Evolutionary conservation across 2,329 filamentous ascomycete genomes (phyloP), one percentile per base, ranked within the genome.

Genomic region (Davidsoniella neocaledoniae): DNA sequence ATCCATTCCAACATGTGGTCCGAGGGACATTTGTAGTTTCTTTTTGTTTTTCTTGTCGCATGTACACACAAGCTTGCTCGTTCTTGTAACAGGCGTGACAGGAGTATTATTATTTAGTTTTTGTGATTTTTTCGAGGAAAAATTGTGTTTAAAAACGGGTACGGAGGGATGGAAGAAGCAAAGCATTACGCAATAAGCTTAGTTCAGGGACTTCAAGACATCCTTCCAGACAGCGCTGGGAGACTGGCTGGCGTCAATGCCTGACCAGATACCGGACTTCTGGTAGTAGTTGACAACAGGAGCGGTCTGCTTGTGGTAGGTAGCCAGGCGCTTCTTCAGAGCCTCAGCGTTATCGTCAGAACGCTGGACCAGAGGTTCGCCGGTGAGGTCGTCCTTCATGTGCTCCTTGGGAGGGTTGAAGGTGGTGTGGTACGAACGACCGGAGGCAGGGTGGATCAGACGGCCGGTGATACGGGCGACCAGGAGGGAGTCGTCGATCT

Each of bases 261-360:
- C 83, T 67, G 82, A 83, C 91, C 91, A 98, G 73, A 98, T 95
- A 58, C 88, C 88, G 46, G 85, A 94, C 69, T 87, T 86, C 71
- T 93, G 84, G 78, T 98, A 98, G 75, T 98, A 98, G 53, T 79
- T 75, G 55, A 94, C 88, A 46, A 98, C 91, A 17, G 91, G 91
- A 42, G 79, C 69, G 33, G 91, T 98, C 77, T 98, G 91, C 57
- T 78, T 72, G 71, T 98, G 91, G 70, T 98, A 98, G 53, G 90
- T 95, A 39, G 72, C 73, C 53, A 98, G 76, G 55, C 91, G 83
- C 80, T 95, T 98, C 77, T 87, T 90, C 56, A 98, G 77, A 42
- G 91, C 86, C 7, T 88, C 90, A 58, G 85, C 88, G 66, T 96
- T 98, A 73, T 98, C 91, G 65, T 98, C 91, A 57, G 84, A 90